These are phyloP conservation scores for Cucurbita argyrosperma DNA, from an alignment of 306 rosid species.

Conservation along the genomic window DNA sequence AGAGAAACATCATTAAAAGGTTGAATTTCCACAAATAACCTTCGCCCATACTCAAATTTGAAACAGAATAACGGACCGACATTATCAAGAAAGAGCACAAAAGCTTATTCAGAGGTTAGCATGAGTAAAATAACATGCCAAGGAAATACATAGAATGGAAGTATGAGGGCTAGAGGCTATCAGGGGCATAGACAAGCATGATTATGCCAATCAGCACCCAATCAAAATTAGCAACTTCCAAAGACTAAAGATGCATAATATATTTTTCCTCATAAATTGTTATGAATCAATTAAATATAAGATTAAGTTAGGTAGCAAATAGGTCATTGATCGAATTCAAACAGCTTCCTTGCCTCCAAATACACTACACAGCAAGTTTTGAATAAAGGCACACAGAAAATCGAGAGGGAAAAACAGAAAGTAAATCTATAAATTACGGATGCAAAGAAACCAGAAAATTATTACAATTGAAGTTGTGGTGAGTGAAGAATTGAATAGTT, in stretches of 20 bases:
- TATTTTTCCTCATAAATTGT: neutral
- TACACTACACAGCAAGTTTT: neutral
- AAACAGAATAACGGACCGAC: too few relatives aligned
- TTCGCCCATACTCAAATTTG: too few relatives aligned
- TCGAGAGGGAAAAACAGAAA: neutral
- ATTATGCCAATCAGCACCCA: neutral
- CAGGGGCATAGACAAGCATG: neutral
- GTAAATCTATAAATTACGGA: neutral
- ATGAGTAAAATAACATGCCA: neutral
- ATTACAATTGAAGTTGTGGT: neutral
- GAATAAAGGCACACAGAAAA: neutral
- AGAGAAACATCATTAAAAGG: too few relatives aligned
- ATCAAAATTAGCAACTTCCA: neutral
- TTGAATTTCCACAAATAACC: too few relatives aligned
- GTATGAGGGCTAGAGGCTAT: neutral
- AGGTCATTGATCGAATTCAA: too few relatives aligned
- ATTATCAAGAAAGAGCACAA: too few relatives aligned
- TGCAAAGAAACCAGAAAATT: neutral
- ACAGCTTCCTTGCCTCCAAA: too few relatives aligned
- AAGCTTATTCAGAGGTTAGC: too few relatives aligned
- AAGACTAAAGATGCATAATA: neutral
- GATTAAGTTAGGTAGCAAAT: too few relatives aligned
- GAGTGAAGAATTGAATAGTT: neutral
- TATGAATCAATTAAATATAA: too few relatives aligned
- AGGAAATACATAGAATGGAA: neutral